phyloP scores from a whole-genome alignment of 257 asterid genomes.

The Paulownia fortunei region DNA sequence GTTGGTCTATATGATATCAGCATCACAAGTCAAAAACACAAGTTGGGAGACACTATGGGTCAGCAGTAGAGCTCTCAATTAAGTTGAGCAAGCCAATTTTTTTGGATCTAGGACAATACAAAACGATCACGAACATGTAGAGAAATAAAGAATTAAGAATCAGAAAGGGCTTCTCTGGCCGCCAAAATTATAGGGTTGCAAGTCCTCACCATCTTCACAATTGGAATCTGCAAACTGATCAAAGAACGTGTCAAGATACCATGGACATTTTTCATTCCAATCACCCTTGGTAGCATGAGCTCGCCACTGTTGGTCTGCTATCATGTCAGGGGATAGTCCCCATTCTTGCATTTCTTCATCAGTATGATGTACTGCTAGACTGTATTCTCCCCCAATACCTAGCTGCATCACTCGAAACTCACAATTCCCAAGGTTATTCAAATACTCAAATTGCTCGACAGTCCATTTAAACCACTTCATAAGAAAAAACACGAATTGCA shows the following conservation, averaged over 20 bases:
- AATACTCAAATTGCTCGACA: constrained; percentile 60
- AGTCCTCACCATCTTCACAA: constrained; percentile 40
- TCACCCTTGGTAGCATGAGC: constrained; percentile 51
- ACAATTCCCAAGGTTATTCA: constrained; percentile 57
- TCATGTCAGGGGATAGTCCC: constrained; percentile 66
- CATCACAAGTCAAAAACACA: no score
- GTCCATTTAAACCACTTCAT: constrained; percentile 80
- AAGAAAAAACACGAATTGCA: constrained; percentile 63
- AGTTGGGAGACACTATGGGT: no score
- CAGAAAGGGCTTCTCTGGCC: constrained; percentile 13
- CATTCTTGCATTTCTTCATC: constrained; percentile 53
- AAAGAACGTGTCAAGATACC: constrained; percentile 58
- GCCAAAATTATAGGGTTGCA: constrained; percentile 1
- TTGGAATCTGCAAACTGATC: constrained; percentile 56
- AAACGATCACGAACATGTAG: no score
- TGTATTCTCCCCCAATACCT: constrained; percentile 69
- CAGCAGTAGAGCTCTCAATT: no score
- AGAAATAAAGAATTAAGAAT: constrained; percentile 14
- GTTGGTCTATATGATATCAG: no score
- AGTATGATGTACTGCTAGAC: constrained; percentile 57
- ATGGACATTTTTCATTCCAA: constrained; percentile 54
- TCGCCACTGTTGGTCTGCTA: constrained; percentile 63
- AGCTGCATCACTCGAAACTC: constrained; percentile 66
- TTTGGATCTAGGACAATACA: no score
- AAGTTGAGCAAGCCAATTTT: no score